A percentile compares a stretch with the other conserved stretches of the same genome.
These are phyloP conservation scores for Neospermospora avenae DNA, from an alignment of 2,329 filamentous ascomycete species.

Conservation along the genomic window DNA sequence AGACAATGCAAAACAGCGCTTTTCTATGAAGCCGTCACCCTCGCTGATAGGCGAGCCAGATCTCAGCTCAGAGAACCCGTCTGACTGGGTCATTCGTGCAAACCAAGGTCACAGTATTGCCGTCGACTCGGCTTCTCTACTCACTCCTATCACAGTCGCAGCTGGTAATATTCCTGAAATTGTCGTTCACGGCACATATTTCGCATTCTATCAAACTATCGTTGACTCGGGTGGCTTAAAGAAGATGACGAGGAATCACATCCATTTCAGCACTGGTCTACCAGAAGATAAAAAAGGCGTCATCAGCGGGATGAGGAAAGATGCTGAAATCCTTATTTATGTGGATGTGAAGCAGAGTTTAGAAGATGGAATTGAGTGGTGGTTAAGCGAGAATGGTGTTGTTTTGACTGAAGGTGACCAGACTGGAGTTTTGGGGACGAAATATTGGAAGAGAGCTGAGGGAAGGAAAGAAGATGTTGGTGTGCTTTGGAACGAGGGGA, in stretches of 20 bases:
- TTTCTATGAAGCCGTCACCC: constrained; percentile 64
- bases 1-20: constrained; percentile 87
- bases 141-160: constrained; percentile 63
- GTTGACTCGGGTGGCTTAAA: constrained; percentile 72
- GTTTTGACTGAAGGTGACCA: constrained; percentile 61
- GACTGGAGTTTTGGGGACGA: constrained; percentile 59
- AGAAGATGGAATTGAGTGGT: constrained; percentile 64
- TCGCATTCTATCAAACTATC: constrained; percentile 74
- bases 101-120: constrained; percentile 92
- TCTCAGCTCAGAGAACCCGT: constrained; percentile 45
- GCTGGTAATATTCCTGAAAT: constrained; percentile 56
- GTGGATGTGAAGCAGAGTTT: constrained; percentile 69
- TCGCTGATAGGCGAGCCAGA: constrained; percentile 22
- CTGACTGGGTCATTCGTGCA: constrained; percentile 82
- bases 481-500: constrained; percentile 68
- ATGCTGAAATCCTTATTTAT: constrained; percentile 74
- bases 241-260: constrained; percentile 80
- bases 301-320: constrained; percentile 76
- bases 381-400: constrained; percentile 75
- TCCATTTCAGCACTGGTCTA: constrained; percentile 81
- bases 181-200: constrained; percentile 88
- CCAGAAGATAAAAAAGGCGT: constrained; percentile 48
- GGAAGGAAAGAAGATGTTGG: constrained; percentile 57
- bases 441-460: constrained; percentile 70
- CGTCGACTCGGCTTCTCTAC: constrained; percentile 65